Conservation (phyloP, 164 flowering plant genomes). For the Akebia trifoliata region DNA sequence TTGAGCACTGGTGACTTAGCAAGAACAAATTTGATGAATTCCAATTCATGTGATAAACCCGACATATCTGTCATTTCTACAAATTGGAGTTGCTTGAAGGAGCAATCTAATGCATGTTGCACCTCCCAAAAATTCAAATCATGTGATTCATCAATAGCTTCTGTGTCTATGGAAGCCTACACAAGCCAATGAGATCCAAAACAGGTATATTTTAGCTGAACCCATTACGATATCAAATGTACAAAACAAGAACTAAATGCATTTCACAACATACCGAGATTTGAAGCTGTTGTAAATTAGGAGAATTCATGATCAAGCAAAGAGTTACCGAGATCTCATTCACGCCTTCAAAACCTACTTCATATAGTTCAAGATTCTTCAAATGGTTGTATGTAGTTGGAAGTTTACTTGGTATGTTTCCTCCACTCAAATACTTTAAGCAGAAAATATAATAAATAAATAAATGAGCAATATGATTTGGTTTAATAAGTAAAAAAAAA, state of each 20-base stretch:
- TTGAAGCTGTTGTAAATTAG: conserved; percentile 45
- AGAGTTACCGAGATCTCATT: conserved; percentile 54
- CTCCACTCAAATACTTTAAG: conserved; percentile 61
- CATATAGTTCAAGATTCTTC: conserved; percentile 45
- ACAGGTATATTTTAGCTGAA: background rate
- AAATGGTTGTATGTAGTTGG: conserved; percentile 33
- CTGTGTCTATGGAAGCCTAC: conserved; percentile 30
- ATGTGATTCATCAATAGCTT: conserved; percentile 24
- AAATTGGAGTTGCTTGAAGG: conserved; percentile 31
- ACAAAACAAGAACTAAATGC: background rate
- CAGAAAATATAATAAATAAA: background rate
- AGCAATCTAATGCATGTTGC: conserved; percentile 28
- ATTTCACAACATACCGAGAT: conserved; percentile 45
- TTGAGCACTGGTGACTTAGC: conserved; percentile 50
- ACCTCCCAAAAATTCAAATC: conserved; percentile 44
- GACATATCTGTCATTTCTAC: conserved; percentile 52
- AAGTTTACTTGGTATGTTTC: conserved; percentile 28
- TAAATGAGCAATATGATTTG: background rate
- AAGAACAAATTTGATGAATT: conserved; percentile 55
- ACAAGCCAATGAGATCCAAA: conserved; percentile 3
- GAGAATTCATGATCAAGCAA: conserved; percentile 51
- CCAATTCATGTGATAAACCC: conserved; percentile 53
- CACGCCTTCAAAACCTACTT: conserved; percentile 69
- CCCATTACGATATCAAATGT: background rate
- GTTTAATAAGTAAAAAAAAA: too few species aligned